Evolutionary conservation across 768 basidiomycete species (phyloP), one percentile per base, ranked within the genome.

Genomic region (Boletellus sp.): DNA sequence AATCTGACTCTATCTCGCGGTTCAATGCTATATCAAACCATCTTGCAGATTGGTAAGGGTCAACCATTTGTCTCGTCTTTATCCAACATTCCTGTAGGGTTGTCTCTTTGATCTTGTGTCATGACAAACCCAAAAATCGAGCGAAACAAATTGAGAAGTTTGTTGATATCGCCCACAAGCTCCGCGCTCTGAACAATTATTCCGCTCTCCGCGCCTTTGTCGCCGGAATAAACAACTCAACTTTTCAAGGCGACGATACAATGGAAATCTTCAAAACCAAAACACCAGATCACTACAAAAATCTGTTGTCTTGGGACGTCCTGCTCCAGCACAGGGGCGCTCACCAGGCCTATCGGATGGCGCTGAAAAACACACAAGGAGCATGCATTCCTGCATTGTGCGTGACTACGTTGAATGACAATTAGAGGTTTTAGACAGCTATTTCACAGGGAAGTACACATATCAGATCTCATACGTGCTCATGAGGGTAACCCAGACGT

Each of bases 131-230:
- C 24, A 84, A 80, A 65, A 67, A 75, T 38, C 84, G 95, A 36
- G 88, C 85, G 4, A 80, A 77, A 51, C 85, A 93, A 58, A 87
- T 94, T 51, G 92, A 96, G 64, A 90, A 90, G 62, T 85, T 98
- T 51, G 83, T 93, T 22, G 83, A 87, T 42, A 81, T 98, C 54
- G 91, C 90, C 1, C 78, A 82, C 50, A 81, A 81, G 47, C 76
- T 99, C 36, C 85, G 95, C 28, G 75, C 78, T 12, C 65, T 90
- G 40, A 93, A 95, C 69, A 97, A 99, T 65, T 98, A 96, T 66
- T 92, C 93, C 31, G 90, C 88, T 1, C 71, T 96, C 47, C 91
- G 92, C 39, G 92, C 94, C 10, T 84, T 97, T 57, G 84, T 97
- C n/a, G 90, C 92, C 24, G 95, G 94, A 5, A 89, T 98, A 70